Evolutionary conservation across 1,284 basidiomycete species (phyloP).

Genomic region (Malassezia equina): DNA sequence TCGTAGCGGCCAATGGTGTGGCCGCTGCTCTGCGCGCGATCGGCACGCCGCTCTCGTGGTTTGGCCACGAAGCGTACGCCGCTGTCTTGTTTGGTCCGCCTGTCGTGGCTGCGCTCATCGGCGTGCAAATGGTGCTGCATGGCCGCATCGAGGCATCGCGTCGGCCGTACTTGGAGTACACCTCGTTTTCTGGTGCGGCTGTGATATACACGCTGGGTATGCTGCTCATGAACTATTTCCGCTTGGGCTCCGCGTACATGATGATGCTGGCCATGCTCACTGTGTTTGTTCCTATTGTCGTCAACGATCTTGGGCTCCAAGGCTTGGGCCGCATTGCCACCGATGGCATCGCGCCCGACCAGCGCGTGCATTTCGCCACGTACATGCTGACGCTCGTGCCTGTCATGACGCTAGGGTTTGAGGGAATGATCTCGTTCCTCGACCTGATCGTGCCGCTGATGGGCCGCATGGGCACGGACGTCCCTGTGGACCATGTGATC

Average conservation of each 20-base stretch:
- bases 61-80: constrained; percentile 60
- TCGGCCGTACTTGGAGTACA: constrained; percentile 39
- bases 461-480: constrained; percentile 50
- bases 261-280: constrained; percentile 56
- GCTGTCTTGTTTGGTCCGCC: constrained; percentile 70
- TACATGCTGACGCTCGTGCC: constrained; percentile 47
- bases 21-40: constrained; percentile 62
- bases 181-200: constrained; percentile 25
- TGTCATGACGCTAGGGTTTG: constrained; percentile 61
- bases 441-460: constrained; percentile 86
- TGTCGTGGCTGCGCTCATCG: constrained; percentile 54
- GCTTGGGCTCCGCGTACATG: constrained; percentile 62
- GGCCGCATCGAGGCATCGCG: constrained; percentile 51
- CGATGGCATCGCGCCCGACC: constrained; percentile 26
- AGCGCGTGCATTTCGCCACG: constrained; percentile 29
- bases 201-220: constrained; percentile 31
- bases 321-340: constrained; percentile 29
- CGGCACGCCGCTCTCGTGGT: constrained; percentile 53
- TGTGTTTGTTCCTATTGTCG: background rate
- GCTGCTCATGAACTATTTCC: constrained; percentile 53
- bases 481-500: constrained; percentile 72
- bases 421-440: constrained; percentile 62
- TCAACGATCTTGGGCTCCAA: constrained; percentile 40
- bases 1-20: constrained; percentile 61
- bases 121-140: constrained; percentile 58